Conservation (phyloP, 768 basidiomycete species). For the Psilocybe subaeruginosa region DNA sequence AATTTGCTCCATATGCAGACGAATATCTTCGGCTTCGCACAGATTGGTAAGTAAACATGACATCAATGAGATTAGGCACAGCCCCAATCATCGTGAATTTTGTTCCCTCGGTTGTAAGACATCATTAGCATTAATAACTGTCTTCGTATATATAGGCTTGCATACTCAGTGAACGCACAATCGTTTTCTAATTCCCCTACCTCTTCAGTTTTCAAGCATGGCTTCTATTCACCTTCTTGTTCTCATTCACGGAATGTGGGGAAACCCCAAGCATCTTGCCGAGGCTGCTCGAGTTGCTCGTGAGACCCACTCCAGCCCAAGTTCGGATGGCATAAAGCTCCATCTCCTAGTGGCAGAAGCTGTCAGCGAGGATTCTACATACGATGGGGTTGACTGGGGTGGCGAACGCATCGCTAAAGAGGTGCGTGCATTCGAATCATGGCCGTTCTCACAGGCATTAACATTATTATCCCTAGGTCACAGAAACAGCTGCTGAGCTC, state of each 20-base stretch:
- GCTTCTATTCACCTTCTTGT: constrained; percentile 47
- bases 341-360: constrained; percentile 68
- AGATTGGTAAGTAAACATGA: too few relatives aligned
- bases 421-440: constrained; percentile 40
- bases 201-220: constrained; percentile 23
- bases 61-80: too few relatives aligned
- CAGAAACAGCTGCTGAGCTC: constrained; percentile 55
- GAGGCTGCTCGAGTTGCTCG: constrained; percentile 57
- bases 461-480: constrained; percentile 43
- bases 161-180: background rate
- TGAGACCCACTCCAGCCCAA: constrained; percentile 39
- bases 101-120: background rate
- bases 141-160: background rate
- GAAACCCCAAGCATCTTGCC: constrained; percentile 65
- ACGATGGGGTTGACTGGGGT: constrained; percentile 86
- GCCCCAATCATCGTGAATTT: too few relatives aligned
- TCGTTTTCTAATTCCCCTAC: background rate
- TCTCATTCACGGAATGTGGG: constrained; percentile 81
- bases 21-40: too few relatives aligned
- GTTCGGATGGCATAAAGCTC: constrained; percentile 46
- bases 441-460: background rate
- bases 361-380: constrained; percentile 68
- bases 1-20: too few relatives aligned
- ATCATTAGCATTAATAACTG: background rate
- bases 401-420: constrained; percentile 81